Base-by-base conservation (phyloP, 2,329 filamentous ascomycete species). In the Nakataea oryzae region DNA sequence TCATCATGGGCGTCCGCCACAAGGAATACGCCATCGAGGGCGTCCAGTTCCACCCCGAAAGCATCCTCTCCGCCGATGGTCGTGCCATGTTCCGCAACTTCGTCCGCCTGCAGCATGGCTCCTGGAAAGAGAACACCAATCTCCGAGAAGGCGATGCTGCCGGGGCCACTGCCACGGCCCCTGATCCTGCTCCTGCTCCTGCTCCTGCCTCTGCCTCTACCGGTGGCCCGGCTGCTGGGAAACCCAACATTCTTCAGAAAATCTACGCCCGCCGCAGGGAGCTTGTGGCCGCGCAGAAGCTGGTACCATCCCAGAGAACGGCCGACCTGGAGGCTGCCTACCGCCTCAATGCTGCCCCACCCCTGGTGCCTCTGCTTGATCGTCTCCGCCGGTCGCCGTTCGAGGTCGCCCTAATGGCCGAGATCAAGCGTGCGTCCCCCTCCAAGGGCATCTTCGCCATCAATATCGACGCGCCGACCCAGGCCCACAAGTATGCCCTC, bases 41-140 rank as follows among this genome's bases (percentile, higher is more conserved):
- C 54, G 95, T 99, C 21, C 95, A 99, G 72, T 99, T 97, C 69
- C 95, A 99, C 69, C 95, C 95, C 0, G 95, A 99, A 75, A 97
- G 93, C 73, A 99, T 99, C 63, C 78, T 99, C 60, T 97, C 93
- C 0, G 91, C 89, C 57, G 86, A 95, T 63, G 95, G 96, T 3
- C 87, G 93, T 47, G 77, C 83, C 47, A 97, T 99, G 90, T 85
- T 99, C 72, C 87, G 86, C 71, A 99, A 97, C 74, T 99, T 99
- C 73, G 77, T 99, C 64, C 82, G 81, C 63, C 87, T 96, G 82
- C 90, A 88, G 68, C 90, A 91, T 26, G 95, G 95, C 28, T 97
- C 92, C 58, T 99, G 95, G 95, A 84, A 84, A 60, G 91, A 93
- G 70, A 93, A 93, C 69, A 82, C 87, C 62, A 76, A 73, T 54